Evolutionary conservation across 108 stramenopile genomes (phyloP).

Genomic region (Cyclotella cryptica): DNA sequence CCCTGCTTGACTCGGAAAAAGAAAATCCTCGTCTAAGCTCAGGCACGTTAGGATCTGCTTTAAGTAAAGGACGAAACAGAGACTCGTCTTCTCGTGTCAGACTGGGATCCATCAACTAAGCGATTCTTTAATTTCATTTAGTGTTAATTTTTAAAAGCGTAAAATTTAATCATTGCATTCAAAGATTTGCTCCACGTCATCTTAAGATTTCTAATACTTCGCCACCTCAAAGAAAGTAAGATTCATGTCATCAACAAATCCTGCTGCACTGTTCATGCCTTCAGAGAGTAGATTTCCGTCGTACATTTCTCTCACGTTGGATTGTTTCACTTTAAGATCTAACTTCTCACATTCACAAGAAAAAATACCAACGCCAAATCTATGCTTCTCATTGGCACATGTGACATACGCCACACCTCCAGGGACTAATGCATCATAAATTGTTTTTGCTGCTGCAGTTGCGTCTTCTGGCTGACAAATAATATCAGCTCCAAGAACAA

Average conservation of each 20-base stretch:
- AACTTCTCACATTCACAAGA: conserved; percentile 61
- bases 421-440: conserved; percentile 61
- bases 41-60: conserved; percentile 24
- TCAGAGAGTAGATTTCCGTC: conserved; percentile 46
- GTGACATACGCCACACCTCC: conserved; percentile 70
- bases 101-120: conserved; percentile 26
- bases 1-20: conserved; percentile 30
- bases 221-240: conserved; percentile 55
- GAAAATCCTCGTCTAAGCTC: conserved; percentile 44
- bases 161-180: not conserved
- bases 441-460: conserved; percentile 72
- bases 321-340: conserved; percentile 48
- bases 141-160: not conserved
- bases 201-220: not conserved
- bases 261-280: conserved; percentile 53
- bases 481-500: conserved; percentile 82
- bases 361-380: conserved; percentile 85
- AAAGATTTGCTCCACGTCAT: not conserved
- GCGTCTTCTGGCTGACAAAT: conserved; percentile 86
- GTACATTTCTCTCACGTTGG: conserved; percentile 60
- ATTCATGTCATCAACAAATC: conserved; percentile 78
- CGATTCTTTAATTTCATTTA: not conserved
- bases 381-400: conserved; percentile 78
- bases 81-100: conserved; percentile 37
- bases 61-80: conserved; percentile 7